Conservation (phyloP, 129 eudicot genomes). For the Cynara cardunculus region DNA sequence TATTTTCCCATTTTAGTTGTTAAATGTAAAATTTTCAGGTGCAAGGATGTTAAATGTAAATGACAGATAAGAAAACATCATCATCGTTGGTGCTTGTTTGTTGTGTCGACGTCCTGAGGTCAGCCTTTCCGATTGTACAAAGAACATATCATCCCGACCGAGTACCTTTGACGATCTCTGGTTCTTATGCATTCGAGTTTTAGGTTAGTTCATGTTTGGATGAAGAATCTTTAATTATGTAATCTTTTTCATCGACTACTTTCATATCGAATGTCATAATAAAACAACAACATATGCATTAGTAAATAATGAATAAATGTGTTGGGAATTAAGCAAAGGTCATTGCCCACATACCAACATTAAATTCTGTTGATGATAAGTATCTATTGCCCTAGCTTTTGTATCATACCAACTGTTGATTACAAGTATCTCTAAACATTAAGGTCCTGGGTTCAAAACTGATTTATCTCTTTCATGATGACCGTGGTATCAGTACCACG, state of each 20-base stretch:
- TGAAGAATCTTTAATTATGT: slow-evolving; percentile 24
- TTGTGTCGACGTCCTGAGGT: background rate
- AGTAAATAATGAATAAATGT: slow-evolving; percentile 30
- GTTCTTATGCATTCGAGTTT: slow-evolving; percentile 21
- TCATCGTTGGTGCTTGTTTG: background rate
- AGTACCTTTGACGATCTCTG: background rate
- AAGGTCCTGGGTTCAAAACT: too few species aligned
- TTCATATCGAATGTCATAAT: slow-evolving; percentile 19
- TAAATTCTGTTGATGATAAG: too few species aligned
- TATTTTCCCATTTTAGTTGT: background rate
- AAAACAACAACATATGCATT: slow-evolving; percentile 24
- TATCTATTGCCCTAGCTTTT: too few species aligned
- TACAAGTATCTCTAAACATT: too few species aligned
- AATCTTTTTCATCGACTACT: slow-evolving; percentile 9
- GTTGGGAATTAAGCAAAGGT: slow-evolving; percentile 20
- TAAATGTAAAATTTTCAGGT: background rate
- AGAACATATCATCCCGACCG: slow-evolving; percentile 14
- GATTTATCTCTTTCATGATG: too few species aligned
- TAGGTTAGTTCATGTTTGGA: slow-evolving; percentile 11
- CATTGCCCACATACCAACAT: background rate
- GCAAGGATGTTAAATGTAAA: slow-evolving; percentile 21
- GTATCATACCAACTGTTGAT: too few species aligned
- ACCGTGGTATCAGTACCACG: too few species aligned
- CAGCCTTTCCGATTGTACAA: slow-evolving; percentile 17
- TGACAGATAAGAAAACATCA: slow-evolving; percentile 16